Evolutionary conservation across 2,329 filamentous ascomycete genomes (phyloP).

Genomic region (Teratosphaeria pseudoeucalypti): DNA sequence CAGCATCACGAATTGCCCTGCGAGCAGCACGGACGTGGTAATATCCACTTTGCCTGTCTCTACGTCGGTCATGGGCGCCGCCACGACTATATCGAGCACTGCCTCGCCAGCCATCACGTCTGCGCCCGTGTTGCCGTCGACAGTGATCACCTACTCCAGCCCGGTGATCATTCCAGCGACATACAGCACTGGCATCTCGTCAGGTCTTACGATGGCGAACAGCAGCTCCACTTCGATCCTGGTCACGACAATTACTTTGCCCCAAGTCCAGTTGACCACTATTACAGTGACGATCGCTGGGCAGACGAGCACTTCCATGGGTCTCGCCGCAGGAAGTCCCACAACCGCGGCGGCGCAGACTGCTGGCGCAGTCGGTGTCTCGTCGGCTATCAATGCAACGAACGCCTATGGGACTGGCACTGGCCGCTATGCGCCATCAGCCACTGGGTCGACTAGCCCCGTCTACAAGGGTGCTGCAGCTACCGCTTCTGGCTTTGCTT

Average conservation of each 20-base stretch:
- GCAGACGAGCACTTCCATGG: slow-evolving; percentile 13
- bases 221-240: slow-evolving; percentile 23
- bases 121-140: slow-evolving; percentile 20
- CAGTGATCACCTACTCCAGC: slow-evolving; percentile 33
- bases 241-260: slow-evolving; percentile 35
- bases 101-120: slow-evolving; percentile 3
- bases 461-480: slow-evolving; percentile 16
- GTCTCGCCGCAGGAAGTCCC: slow-evolving; percentile 9
- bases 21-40: slow-evolving; percentile 21
- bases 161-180: slow-evolving; percentile 27
- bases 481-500: slow-evolving; percentile 8
- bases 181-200: slow-evolving; percentile 25
- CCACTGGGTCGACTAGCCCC: slow-evolving; percentile 6
- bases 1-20: slow-evolving; percentile 27
- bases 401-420: slow-evolving; percentile 9
- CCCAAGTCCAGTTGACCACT: slow-evolving; percentile 36
- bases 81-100: not conserved
- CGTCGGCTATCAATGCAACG: not conserved
- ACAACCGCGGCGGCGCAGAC: slow-evolving; percentile 2
- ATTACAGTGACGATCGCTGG: slow-evolving; percentile 21
- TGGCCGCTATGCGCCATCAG: slow-evolving; percentile 9
- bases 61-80: slow-evolving; percentile 27
- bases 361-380: slow-evolving; percentile 3
- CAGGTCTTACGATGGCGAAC: slow-evolving; percentile 22
- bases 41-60: slow-evolving; percentile 30